These are phyloP conservation scores for Penicillium sp. DNA, from an alignment of 2,329 filamentous ascomycete species.

Conservation along the genomic window DNA sequence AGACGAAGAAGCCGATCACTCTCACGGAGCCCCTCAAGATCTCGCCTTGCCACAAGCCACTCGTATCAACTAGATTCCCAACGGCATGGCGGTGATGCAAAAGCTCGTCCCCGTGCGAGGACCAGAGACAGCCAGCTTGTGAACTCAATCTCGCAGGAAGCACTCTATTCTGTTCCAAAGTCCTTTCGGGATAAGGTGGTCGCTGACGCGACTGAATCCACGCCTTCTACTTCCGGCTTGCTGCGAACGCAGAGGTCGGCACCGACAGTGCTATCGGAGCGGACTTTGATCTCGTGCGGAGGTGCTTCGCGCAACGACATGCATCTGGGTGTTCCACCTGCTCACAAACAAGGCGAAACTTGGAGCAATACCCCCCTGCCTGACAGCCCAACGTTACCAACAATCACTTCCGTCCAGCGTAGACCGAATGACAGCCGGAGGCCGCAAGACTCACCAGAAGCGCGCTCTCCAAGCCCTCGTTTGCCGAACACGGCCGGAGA, in stretches of 20 bases:
- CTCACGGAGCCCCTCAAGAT: slow-evolving; percentile 28
- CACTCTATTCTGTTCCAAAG: slow-evolving; percentile 4
- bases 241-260: slow-evolving; percentile 39
- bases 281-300: slow-evolving; percentile 16
- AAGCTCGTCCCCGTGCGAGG: slow-evolving; percentile 14
- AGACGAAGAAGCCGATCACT: slow-evolving; percentile 27
- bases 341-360: slow-evolving; percentile 36
- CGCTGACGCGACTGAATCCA: slow-evolving; percentile 2
- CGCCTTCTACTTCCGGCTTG: neutral
- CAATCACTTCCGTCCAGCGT: slow-evolving; percentile 18
- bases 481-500: slow-evolving; percentile 7
- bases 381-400: slow-evolving; percentile 42
- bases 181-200: slow-evolving; percentile 5
- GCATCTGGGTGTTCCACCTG: slow-evolving; percentile 37
- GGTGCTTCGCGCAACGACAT: slow-evolving; percentile 21
- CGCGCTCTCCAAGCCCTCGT: slow-evolving; percentile 7
- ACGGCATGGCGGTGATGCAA: neutral
- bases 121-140: slow-evolving; percentile 14
- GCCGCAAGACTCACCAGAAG: slow-evolving; percentile 19
- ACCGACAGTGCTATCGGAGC: slow-evolving; percentile 34
- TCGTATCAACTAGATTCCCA: slow-evolving; percentile 6
- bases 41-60: slow-evolving; percentile 24
- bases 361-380: slow-evolving; percentile 41
- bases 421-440: slow-evolving; percentile 12
- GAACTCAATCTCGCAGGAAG: slow-evolving; percentile 23